Base-by-base conservation (phyloP, 2,329 filamentous ascomycete genomes). In the Calonectria pseudoturangicola region DNA sequence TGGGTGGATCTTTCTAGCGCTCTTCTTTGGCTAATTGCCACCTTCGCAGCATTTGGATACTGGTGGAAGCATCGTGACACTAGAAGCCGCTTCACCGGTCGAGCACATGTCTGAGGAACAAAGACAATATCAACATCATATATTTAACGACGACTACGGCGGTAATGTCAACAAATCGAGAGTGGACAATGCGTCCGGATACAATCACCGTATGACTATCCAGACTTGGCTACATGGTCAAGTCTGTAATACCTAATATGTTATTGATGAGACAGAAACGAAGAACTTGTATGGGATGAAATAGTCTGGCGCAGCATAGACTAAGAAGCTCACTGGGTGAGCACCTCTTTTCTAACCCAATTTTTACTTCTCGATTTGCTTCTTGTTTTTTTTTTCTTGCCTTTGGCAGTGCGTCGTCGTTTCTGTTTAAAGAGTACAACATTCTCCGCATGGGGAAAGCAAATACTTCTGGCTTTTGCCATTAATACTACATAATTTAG, bases 1-100 rank as follows among this genome's bases (percentile, higher is more conserved):
- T 98, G 94, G 94, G 88, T 98, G 56, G 93, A 96, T 82, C 83
- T 98, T 64, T 86, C 90, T 58, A 94, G 93, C 82, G 89, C 95
- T 82, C 81, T 95, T 16, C 87, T 98, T 64, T 98, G 95, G 95
- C 85, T 95, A 63, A 83, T 92, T 58, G 92, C 91, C 3, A 88
- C 90, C 4, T 71, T 89, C 15, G 90, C 88, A 33, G 86, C 89
- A 16, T 86, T 86, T 16, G 81, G 88, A 2, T 90, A 93, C 81
- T 95, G 92, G 88, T 91, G 86, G 82, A 86, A 84, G 73, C 86
- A 89, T 79, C 87, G 89, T 58, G 86, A 90, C 60, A 84, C 84
- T 39, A 86, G 86, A 74, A 88, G 86, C 21, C 86, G 87, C 64
- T 92, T 91, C 82, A 93, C 91, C 39, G 90, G 91, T 67, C 86